Evolutionary conservation across 768 basidiomycete species (phyloP), one percentile per base, ranked within the genome.

Genomic region (Suillus lakei): DNA sequence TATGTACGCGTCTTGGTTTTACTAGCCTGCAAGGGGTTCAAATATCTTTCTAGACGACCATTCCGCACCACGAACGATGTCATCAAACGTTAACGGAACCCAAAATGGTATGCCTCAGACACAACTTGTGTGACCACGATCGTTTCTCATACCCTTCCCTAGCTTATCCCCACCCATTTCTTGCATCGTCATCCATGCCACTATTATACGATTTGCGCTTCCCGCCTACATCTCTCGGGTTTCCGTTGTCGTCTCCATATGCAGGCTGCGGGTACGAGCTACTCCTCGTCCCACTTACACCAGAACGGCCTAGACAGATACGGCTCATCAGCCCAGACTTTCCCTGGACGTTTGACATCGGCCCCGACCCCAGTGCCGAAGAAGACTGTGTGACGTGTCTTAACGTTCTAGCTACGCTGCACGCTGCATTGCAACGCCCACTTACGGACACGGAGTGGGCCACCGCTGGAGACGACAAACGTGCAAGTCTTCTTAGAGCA

Each of bases 301-400:
- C 43, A 9, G 21, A 46, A 23, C 32, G 23, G 26, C 62, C 65
- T 32, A 48, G 54, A 26, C 43, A 48, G 6, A 48, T 66, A 10
- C 61, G 65, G 6, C 28, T 66, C 6, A 63, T 66, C 18, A 64
- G 65, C 53, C 38, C n/a, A 30, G 43, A 62, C 30, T 66, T 66
- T 26, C 65, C 65, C 8, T 66, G 65, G 65, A 18, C 61, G 15
- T 66, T 66, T 46, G 65, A 66, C 38, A 39, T 66, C 0, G 32
- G 34, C 18, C 16, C 48, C 23, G 43, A 21, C 28, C 23, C 8
- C 4, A n/a, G 36, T n/a, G 13, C 32, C 0, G 28, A 3, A 3
- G 36, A 38, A 26, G 43, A 38, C 2, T 23, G 10, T 7, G 48
- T 66, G 23, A 63, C 61, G 10, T 66, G 61, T 28, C 41, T 66